Conservation (phyloP, 2,329 filamentous ascomycete species). For the Diaporthe humulicola region DNA sequence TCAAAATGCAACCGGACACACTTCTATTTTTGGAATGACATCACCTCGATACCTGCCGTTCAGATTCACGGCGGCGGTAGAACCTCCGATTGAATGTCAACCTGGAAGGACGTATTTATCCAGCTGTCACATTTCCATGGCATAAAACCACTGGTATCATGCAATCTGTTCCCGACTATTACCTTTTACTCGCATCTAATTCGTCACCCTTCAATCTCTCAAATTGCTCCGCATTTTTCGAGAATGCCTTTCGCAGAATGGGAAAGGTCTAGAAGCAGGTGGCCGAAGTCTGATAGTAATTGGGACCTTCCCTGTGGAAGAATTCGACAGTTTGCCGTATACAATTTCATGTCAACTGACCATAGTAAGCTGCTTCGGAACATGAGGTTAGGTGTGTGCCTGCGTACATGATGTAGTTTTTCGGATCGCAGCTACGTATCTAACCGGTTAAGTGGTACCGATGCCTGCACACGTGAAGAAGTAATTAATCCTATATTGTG, state of each 20-base stretch:
- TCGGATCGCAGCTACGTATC: neutral
- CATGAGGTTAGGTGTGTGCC: neutral
- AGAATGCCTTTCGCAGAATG: neutral
- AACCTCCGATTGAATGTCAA: constrained; percentile 15
- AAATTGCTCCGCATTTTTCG: neutral
- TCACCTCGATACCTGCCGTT: neutral
- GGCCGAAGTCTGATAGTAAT: neutral
- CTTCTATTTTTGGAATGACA: constrained; percentile 26
- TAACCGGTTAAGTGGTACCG: neutral
- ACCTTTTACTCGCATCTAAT: neutral
- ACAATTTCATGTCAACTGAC: neutral
- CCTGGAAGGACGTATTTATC: neutral
- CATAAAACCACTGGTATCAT: neutral
- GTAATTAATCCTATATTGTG: constrained; percentile 4
- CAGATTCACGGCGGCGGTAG: constrained; percentile 1
- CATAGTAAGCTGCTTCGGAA: neutral
- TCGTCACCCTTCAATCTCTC: neutral
- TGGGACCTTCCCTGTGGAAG: neutral
- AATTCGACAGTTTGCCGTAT: neutral
- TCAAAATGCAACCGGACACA: neutral
- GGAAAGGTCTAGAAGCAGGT: neutral
- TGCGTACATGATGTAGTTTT: neutral
- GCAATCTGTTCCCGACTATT: neutral
- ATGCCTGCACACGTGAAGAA: neutral
- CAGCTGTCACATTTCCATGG: neutral